Conservation (phyloP, 345 rosid genomes). For the Arabis hirsuta region DNA sequence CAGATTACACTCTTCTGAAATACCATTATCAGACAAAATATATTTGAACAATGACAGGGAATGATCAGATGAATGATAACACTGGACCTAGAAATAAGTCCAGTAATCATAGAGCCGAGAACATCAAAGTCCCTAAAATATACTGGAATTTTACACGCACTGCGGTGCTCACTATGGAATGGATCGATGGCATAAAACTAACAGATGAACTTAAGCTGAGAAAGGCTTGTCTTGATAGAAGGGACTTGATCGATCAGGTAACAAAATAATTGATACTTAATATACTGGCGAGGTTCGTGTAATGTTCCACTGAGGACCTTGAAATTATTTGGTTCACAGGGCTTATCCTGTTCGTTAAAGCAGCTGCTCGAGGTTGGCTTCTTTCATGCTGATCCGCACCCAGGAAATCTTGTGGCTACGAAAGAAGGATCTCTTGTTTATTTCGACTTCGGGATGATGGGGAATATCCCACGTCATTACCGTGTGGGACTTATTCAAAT, state of each 20-base stretch:
- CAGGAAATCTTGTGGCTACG: constrained; percentile 95
- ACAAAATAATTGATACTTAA: constrained; percentile 5
- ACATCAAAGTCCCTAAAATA: constrained; percentile 87
- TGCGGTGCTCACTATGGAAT: constrained; percentile 96
- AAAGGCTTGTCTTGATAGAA: constrained; percentile 65
- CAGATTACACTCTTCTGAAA: constrained; percentile 22
- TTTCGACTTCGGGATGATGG: constrained; percentile 99
- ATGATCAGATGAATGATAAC: constrained; percentile 45
- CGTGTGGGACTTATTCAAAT: constrained; percentile 95
- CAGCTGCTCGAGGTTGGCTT: constrained; percentile 96
- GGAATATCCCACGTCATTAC: constrained; percentile 91
- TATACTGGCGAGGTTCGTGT: constrained; percentile 24
- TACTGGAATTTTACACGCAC: constrained; percentile 81
- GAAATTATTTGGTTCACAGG: constrained; percentile 51
- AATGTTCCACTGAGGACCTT: constrained; percentile 16
- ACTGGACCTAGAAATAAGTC: constrained; percentile 42
- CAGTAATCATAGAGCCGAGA: constrained; percentile 47
- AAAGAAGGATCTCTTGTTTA: constrained; percentile 76
- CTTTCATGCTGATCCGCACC: constrained; percentile 99
- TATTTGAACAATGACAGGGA: constrained; percentile 45
- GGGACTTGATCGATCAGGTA: constrained; percentile 90
- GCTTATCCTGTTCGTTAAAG: constrained; percentile 86
- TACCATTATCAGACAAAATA: not conserved
- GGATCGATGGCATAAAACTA: constrained; percentile 95
- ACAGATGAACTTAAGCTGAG: constrained; percentile 69